Percentiles rank a stretch among this genome's conserved stretches.
These are phyloP conservation scores for Podospora pseudocomata DNA, from an alignment of 495 filamentous ascomycete genomes.

Conservation along the genomic window DNA sequence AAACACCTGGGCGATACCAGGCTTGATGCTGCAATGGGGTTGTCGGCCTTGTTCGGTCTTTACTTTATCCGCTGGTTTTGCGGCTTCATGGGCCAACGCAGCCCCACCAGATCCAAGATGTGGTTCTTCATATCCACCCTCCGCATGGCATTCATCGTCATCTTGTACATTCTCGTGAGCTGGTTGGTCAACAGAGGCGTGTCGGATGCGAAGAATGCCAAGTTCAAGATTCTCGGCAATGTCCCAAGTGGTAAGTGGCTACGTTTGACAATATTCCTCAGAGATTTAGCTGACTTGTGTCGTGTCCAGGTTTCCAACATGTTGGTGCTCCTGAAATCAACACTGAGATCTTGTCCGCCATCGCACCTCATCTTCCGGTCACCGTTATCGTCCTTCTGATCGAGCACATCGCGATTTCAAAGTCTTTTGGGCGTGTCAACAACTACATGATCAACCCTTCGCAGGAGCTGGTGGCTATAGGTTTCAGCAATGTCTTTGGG, in stretches of 20 bases:
- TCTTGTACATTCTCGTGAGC: constrained; percentile 44
- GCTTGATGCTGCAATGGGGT: constrained; percentile 52
- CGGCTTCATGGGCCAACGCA: constrained; percentile 39
- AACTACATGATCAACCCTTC: constrained; percentile 55
- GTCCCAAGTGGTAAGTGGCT: constrained; percentile 41
- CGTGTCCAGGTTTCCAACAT: constrained; percentile 38
- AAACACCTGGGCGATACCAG: constrained; percentile 43
- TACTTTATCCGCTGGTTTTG: constrained; percentile 48
- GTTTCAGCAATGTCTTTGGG: constrained; percentile 50
- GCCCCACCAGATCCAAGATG: constrained; percentile 36
- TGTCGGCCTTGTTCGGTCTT: constrained; percentile 47
- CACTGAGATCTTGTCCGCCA: constrained; percentile 31
- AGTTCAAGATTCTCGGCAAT: constrained; percentile 41
- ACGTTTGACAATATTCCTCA: neutral
- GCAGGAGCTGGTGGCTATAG: constrained; percentile 53
- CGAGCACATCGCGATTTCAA: constrained; percentile 54
- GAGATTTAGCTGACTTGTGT: constrained; percentile 17
- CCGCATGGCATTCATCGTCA: constrained; percentile 43
- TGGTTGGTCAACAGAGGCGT: constrained; percentile 35
- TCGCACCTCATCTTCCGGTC: constrained; percentile 36
- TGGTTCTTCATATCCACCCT: constrained; percentile 47
- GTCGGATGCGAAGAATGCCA: constrained; percentile 28
- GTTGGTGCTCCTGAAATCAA: constrained; percentile 37
- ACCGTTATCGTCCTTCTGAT: constrained; percentile 50
- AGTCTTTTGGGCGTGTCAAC: constrained; percentile 52